Percentiles rank a stretch among this genome's conserved stretches.
Evolutionary conservation across 2,329 filamentous ascomycete species (phyloP).

Genomic region (Xylariaceae sp.): DNA sequence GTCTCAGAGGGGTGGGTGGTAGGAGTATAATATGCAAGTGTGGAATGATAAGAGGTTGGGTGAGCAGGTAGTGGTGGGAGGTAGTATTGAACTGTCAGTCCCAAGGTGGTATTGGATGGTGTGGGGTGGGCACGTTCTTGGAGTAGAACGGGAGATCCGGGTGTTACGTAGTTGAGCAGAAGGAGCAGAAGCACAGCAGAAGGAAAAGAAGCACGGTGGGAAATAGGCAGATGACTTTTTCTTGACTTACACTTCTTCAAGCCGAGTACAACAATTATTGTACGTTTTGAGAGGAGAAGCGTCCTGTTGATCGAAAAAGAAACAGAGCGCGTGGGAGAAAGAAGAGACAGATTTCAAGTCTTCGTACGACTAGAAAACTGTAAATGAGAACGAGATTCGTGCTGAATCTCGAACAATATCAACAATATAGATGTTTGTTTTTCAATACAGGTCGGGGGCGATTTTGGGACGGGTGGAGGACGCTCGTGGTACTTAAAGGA

Average conservation of each 20-base stretch:
- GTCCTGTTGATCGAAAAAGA: background rate
- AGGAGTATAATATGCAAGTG: constrained; percentile 23
- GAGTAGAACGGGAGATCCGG: constrained; percentile 20
- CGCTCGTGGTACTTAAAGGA: constrained; percentile 28
- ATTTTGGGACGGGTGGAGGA: constrained; percentile 28
- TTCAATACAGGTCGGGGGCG: constrained; percentile 28
- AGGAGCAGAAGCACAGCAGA: background rate
- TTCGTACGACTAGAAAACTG: constrained; percentile 17
- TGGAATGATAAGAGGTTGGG: constrained; percentile 28
- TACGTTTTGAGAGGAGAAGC: background rate
- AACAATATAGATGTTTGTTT: constrained; percentile 27
- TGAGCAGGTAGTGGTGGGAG: constrained; percentile 6
- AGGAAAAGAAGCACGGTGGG: background rate
- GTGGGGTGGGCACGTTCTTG: constrained; percentile 14
- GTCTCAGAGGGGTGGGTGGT: constrained; percentile 19
- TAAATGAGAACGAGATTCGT: constrained; percentile 23
- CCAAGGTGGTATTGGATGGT: constrained; percentile 19
- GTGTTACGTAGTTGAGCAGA: constrained; percentile 17
- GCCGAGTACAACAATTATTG: background rate
- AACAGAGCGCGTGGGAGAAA: background rate
- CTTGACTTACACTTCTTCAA: constrained; percentile 16
- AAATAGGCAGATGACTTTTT: constrained; percentile 17
- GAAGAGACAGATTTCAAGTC: constrained; percentile 10
- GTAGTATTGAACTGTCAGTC: constrained; percentile 17
- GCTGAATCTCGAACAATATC: constrained; percentile 24